Evolutionary conservation across 2,329 filamentous ascomycete species (phyloP).

Genomic region (Paraphaeosphaeria minitans): DNA sequence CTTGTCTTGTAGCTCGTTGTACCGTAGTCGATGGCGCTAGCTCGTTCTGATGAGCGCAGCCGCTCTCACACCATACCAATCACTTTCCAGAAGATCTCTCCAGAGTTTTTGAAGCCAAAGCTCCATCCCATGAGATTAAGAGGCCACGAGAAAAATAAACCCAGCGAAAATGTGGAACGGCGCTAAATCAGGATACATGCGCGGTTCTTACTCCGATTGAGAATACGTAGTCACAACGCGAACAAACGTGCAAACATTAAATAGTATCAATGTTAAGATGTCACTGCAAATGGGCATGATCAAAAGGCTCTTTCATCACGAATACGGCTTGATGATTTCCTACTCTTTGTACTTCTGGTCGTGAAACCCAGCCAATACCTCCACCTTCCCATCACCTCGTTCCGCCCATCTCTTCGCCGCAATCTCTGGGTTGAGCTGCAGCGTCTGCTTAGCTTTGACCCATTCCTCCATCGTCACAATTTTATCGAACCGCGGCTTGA

Average conservation of each 20-base stretch:
- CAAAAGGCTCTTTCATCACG: background rate
- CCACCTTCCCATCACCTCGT: conserved; percentile 28
- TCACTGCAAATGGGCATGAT: background rate
- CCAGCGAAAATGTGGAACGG: too few species aligned
- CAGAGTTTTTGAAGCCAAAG: too few species aligned
- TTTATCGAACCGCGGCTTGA: conserved; percentile 46
- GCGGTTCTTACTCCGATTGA: too few species aligned
- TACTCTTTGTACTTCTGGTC: conserved; percentile 31
- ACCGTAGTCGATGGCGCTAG: too few species aligned
- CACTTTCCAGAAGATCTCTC: too few species aligned
- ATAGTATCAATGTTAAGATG: background rate
- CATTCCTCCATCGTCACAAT: conserved; percentile 42
- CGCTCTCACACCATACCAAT: too few species aligned
- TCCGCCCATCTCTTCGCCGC: conserved; percentile 29
- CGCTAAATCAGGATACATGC: too few species aligned
- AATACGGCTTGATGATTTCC: background rate
- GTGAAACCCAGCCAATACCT: conserved; percentile 29
- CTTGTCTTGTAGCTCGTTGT: background rate
- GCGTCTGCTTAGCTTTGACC: conserved; percentile 21
- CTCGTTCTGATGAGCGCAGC: background rate
- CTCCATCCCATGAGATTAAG: too few species aligned
- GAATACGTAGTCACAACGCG: too few species aligned
- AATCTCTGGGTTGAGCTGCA: conserved; percentile 32
- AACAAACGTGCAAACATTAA: too few species aligned
- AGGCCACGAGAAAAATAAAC: too few species aligned